Percentiles rank a stretch among this genome's conserved stretches.
Conservation (phyloP, 192 early-diverging fungal species). For the Coemansia sp. region DNA sequence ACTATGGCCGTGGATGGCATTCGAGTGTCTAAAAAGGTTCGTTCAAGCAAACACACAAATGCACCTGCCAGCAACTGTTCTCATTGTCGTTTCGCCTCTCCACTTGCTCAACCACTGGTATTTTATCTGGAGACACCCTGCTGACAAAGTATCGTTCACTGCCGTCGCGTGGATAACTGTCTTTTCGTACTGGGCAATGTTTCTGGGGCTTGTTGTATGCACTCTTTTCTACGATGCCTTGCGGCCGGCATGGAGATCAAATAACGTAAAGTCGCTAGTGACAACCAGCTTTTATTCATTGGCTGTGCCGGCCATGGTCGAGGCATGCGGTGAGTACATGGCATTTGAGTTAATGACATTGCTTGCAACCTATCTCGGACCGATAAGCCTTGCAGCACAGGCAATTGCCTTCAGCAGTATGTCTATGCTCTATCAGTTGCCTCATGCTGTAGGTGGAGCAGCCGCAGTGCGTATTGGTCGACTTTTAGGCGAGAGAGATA, state of each 20-base stretch:
- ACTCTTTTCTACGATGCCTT: conserved; percentile 57
- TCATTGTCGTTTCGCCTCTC: conserved; percentile 25
- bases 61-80: conserved; percentile 60
- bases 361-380: conserved; percentile 57
- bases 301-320: conserved; percentile 71
- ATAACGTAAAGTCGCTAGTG: conserved; percentile 51
- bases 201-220: conserved; percentile 66
- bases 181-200: conserved; percentile 77
- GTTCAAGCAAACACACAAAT: conserved; percentile 85
- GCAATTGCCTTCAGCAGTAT: conserved; percentile 60
- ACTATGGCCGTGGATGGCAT: conserved; percentile 76
- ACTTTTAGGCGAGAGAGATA: conserved; percentile 41
- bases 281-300: conserved; percentile 54
- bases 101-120: conserved; percentile 72
- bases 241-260: conserved; percentile 59
- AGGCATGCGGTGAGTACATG: conserved; percentile 71
- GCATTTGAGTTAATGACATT: conserved; percentile 58
- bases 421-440: conserved; percentile 55
- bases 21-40: conserved; percentile 85
- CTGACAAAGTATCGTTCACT: conserved; percentile 64
- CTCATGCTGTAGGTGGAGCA: conserved; percentile 58
- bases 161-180: conserved; percentile 82
- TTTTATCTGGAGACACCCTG: conserved; percentile 69
- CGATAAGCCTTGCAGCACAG: conserved; percentile 56
- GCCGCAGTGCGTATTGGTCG: conserved; percentile 59